These are phyloP conservation scores for Coemansia sp. DNA, from an alignment of 192 early-diverging fungal species.

Conservation along the genomic window DNA sequence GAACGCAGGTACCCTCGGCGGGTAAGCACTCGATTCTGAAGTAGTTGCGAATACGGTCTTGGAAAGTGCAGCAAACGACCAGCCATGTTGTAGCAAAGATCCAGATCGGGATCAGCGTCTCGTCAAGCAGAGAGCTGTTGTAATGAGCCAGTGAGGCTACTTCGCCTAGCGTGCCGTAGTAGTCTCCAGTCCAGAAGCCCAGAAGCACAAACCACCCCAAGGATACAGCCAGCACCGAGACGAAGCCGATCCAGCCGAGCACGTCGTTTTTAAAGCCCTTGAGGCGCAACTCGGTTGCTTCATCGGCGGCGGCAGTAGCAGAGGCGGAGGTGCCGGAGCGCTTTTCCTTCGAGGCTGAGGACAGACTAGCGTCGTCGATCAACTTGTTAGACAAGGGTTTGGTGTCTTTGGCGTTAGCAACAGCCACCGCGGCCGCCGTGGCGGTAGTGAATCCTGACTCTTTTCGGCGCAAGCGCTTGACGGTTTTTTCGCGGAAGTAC, in stretches of 20 bases:
- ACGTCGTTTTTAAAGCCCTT: slow-evolving; percentile 49
- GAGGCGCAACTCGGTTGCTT: slow-evolving; percentile 12
- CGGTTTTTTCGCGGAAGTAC: slow-evolving; percentile 22
- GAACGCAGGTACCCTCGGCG: slow-evolving; percentile 52
- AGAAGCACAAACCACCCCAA: slow-evolving; percentile 49
- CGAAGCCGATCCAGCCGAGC: slow-evolving; percentile 44
- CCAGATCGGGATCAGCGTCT: slow-evolving; percentile 58
- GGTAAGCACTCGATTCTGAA: slow-evolving; percentile 59
- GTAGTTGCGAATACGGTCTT: slow-evolving; percentile 52
- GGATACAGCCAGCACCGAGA: slow-evolving; percentile 34
- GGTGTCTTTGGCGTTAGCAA: neutral
- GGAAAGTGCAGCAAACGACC: slow-evolving; percentile 36
- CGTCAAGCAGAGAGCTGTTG: slow-evolving; percentile 47
- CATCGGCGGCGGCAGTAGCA: slow-evolving; percentile 1
- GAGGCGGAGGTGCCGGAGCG: slow-evolving; percentile 6
- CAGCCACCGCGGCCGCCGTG: slow-evolving; percentile 14
- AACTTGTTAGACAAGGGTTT: slow-evolving; percentile 22
- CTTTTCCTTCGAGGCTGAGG: slow-evolving; percentile 12
- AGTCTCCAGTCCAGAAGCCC: slow-evolving; percentile 53
- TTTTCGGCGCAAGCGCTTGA: slow-evolving; percentile 21
- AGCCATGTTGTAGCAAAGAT: slow-evolving; percentile 56
- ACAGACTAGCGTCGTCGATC: slow-evolving; percentile 4
- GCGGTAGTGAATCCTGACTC: slow-evolving; percentile 32
- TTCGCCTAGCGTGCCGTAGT: slow-evolving; percentile 59
- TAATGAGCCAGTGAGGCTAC: slow-evolving; percentile 61